Conservation (phyloP, 2,329 filamentous ascomycete species). For the Microsporum canis region DNA sequence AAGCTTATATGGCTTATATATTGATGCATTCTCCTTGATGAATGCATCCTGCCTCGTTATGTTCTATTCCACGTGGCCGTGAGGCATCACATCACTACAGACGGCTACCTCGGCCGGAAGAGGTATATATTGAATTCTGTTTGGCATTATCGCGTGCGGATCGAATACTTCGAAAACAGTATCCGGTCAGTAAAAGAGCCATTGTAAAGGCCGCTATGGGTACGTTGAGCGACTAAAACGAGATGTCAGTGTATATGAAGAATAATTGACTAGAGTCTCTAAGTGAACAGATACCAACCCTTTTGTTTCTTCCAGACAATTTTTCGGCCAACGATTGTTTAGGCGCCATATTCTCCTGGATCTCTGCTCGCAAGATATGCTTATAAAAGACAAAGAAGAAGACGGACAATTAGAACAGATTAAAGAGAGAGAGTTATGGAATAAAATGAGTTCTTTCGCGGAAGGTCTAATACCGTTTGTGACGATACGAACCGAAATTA, state of each 20-base stretch:
- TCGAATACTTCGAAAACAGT: constrained; percentile 53
- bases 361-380: background rate
- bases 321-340: background rate
- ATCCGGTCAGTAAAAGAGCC: constrained; percentile 49
- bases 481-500: no score
- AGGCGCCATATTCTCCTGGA: background rate
- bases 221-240: constrained; percentile 30
- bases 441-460: no score
- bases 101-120: background rate
- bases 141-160: constrained; percentile 55
- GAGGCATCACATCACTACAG: background rate
- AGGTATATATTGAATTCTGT: constrained; percentile 3
- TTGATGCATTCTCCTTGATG: background rate
- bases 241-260: background rate
- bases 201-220: constrained; percentile 54
- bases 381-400: no score
- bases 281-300: background rate
- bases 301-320: background rate
- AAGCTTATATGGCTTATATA: no score
- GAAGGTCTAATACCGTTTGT: no score
- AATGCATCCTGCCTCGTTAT: background rate
- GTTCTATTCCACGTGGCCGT: background rate
- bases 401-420: no score
- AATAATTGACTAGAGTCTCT: background rate
- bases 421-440: no score